Conservation (phyloP, 1,139 yeast genomes). For the Pichia kudriavzevii region DNA sequence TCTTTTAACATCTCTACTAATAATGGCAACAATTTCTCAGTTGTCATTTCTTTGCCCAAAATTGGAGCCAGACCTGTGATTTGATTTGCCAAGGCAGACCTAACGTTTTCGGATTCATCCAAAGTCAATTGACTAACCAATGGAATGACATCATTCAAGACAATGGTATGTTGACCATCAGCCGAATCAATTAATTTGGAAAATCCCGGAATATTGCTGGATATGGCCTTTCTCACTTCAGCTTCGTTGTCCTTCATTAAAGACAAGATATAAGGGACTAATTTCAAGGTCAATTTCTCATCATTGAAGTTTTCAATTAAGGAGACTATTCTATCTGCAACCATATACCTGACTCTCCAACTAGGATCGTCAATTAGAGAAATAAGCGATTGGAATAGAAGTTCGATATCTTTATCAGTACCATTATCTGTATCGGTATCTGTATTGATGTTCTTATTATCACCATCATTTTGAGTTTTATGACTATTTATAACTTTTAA, state of each 20-base stretch:
- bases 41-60: conserved; percentile 77
- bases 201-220: conserved; percentile 85
- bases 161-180: conserved; percentile 37
- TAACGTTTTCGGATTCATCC: conserved; percentile 88
- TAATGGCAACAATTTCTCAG: conserved; percentile 76
- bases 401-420: conserved; percentile 45
- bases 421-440: conserved; percentile 44
- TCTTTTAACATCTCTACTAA: conserved; percentile 92
- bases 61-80: conserved; percentile 83
- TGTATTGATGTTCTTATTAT: no score
- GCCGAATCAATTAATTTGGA: conserved; percentile 45
- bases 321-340: conserved; percentile 81
- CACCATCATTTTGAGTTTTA: no score
- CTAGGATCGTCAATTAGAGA: conserved; percentile 80
- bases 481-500: no score
- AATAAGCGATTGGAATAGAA: conserved; percentile 53
- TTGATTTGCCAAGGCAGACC: conserved; percentile 86
- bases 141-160: conserved; percentile 71
- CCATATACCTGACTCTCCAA: conserved; percentile 98
- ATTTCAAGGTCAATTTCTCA: conserved; percentile 45
- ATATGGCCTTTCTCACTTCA: conserved; percentile 91
- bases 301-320: conserved; percentile 47
- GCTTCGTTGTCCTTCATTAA: conserved; percentile 92
- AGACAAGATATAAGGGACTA: conserved; percentile 63
- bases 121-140: conserved; percentile 75